A percentile compares a stretch with the other conserved stretches of the same genome.
phyloP scores from a whole-genome alignment of 2,329 filamentous ascomycete genomes.

The Sporothrix inflata region DNA sequence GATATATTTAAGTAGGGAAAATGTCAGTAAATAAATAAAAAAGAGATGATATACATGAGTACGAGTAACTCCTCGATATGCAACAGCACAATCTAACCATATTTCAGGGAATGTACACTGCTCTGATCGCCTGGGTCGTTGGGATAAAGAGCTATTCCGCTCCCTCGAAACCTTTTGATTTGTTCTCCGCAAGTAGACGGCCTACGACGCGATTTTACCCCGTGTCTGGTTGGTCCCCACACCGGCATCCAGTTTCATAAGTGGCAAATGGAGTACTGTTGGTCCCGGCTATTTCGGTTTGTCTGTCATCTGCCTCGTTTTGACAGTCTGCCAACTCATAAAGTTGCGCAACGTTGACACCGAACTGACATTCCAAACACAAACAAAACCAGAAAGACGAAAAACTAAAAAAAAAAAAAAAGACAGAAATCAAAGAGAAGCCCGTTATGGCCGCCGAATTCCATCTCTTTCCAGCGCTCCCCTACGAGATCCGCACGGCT shows the following conservation, averaged over 20 bases:
- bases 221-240: background rate
- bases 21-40: background rate
- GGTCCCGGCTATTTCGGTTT: background rate
- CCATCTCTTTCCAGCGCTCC: background rate
- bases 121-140: background rate
- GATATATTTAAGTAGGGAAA: background rate
- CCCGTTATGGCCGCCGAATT: background rate
- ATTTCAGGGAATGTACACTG: background rate
- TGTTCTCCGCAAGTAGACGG: background rate
- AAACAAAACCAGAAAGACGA: background rate
- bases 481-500: background rate
- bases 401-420: background rate
- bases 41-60: background rate
- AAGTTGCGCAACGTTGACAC: background rate
- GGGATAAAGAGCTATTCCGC: background rate
- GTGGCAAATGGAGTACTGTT: background rate
- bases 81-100: background rate
- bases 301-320: background rate
- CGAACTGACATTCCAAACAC: background rate
- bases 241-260: background rate
- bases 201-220: background rate
- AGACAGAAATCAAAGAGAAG: background rate
- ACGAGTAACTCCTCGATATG: background rate
- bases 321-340: background rate
- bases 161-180: background rate